These are phyloP conservation scores for Colletotrichum sp. DNA, from an alignment of 2,329 filamentous ascomycete species.

Conservation along the genomic window DNA sequence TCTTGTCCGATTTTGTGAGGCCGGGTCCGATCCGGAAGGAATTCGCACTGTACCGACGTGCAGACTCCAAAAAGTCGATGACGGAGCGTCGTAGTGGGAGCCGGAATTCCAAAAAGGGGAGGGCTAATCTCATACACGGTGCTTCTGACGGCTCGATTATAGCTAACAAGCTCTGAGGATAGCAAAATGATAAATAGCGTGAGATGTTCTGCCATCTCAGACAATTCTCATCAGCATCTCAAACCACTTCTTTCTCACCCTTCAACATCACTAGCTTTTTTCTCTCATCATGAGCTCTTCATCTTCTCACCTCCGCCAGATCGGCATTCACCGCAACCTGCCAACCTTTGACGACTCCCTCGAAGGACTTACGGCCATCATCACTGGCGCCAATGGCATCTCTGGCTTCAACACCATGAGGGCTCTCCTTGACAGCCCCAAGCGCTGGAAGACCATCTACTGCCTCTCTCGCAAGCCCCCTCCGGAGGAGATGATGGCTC, in stretches of 20 bases:
- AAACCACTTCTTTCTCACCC: background rate
- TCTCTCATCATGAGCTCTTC: background rate
- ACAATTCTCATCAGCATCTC: background rate
- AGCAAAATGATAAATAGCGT: background rate
- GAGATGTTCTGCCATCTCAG: background rate
- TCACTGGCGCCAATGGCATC: conserved; percentile 8
- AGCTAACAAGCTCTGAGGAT: background rate
- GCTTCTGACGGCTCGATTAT: background rate
- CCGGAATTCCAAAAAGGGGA: background rate
- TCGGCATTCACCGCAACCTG: background rate
- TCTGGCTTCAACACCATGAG: background rate
- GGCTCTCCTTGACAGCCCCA: background rate
- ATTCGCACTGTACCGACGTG: background rate
- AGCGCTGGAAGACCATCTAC: conserved; percentile 2
- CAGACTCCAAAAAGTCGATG: background rate
- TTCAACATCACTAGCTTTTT: accelerated
- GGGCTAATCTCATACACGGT: accelerated
- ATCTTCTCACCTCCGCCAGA: background rate
- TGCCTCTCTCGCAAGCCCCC: background rate
- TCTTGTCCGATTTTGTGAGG: background rate
- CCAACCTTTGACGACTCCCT: background rate
- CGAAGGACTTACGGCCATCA: background rate
- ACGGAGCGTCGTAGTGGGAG: background rate
- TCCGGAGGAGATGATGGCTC: background rate
- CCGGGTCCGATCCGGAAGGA: background rate